Evolutionary conservation across 371 early-diverging fungal genomes (phyloP).

Genomic region (Fennellomyces sp.): DNA sequence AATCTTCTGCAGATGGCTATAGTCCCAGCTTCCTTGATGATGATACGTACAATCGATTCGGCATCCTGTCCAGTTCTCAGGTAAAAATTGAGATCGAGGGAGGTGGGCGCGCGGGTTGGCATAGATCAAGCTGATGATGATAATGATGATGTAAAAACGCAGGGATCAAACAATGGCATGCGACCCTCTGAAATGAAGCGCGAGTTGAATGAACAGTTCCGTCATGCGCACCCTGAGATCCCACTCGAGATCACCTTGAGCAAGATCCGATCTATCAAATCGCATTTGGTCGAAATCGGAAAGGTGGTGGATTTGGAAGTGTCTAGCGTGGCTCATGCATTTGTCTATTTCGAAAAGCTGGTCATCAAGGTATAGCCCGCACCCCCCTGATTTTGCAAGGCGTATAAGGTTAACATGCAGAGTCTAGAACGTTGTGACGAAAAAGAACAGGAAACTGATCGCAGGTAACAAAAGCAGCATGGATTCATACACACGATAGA

Average conservation of each 20-base stretch:
- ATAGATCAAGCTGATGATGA: background rate
- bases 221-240: conserved; percentile 73
- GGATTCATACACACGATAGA: background rate
- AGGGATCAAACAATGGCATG: conserved; percentile 10
- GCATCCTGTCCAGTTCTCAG: conserved; percentile 33
- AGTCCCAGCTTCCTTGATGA: conserved; percentile 67
- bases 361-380: conserved; percentile 58
- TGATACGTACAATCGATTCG: conserved; percentile 46
- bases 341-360: conserved; percentile 94
- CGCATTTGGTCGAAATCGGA: conserved; percentile 56
- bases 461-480: conserved; percentile 57
- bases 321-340: conserved; percentile 87
- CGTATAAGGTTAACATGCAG: no score
- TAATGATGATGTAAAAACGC: background rate
- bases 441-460: conserved; percentile 79
- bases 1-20: conserved; percentile 36
- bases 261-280: conserved; percentile 79
- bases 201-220: conserved; percentile 82
- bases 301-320: conserved; percentile 75
- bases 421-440: conserved; percentile 67
- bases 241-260: conserved; percentile 75
- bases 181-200: conserved; percentile 60
- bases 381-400: background rate
- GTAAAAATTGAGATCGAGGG: conserved; percentile 15
- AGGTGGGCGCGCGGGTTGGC: background rate